Conservation (phyloP, 768 basidiomycete species). For the Pulveroboletus sp. region DNA sequence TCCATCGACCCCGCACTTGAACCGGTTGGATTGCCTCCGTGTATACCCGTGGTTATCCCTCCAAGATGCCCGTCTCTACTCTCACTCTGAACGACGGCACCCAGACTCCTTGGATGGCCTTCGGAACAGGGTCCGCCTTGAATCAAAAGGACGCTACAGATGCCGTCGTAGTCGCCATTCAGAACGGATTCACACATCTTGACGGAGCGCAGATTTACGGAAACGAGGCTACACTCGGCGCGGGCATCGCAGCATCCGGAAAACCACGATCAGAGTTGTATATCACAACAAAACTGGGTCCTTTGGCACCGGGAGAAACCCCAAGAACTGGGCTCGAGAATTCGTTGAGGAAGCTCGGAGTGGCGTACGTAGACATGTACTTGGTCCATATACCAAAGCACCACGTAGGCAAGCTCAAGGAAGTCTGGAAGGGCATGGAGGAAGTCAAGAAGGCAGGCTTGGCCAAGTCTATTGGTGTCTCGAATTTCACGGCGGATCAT, state of each 20-base stretch:
- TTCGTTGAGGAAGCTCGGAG: constrained; percentile 51
- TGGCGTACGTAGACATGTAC: constrained; percentile 59
- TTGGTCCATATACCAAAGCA: constrained; percentile 49
- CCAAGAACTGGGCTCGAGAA: constrained; percentile 45
- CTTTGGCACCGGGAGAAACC: constrained; percentile 35
- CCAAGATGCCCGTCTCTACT: constrained; percentile 24
- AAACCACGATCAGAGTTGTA: constrained; percentile 52
- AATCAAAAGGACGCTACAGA: constrained; percentile 39
- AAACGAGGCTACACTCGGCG: constrained; percentile 52
- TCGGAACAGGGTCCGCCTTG: constrained; percentile 58
- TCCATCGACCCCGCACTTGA: no score
- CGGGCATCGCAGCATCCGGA: constrained; percentile 45
- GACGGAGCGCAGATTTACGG: constrained; percentile 59
- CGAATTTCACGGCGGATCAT: constrained; percentile 45
- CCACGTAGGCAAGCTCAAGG: constrained; percentile 40
- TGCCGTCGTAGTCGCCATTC: constrained; percentile 43
- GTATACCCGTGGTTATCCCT: background rate
- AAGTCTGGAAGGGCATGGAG: constrained; percentile 61
- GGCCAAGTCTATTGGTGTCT: constrained; percentile 46
- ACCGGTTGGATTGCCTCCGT: no score
- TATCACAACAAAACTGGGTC: constrained; percentile 54
- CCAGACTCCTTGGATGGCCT: constrained; percentile 52
- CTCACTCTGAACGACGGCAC: constrained; percentile 53
- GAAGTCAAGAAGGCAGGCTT: constrained; percentile 42
- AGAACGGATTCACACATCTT: constrained; percentile 54